Evolutionary conservation across 257 asterid species (phyloP).

Genomic region (Verbascum thapsus): DNA sequence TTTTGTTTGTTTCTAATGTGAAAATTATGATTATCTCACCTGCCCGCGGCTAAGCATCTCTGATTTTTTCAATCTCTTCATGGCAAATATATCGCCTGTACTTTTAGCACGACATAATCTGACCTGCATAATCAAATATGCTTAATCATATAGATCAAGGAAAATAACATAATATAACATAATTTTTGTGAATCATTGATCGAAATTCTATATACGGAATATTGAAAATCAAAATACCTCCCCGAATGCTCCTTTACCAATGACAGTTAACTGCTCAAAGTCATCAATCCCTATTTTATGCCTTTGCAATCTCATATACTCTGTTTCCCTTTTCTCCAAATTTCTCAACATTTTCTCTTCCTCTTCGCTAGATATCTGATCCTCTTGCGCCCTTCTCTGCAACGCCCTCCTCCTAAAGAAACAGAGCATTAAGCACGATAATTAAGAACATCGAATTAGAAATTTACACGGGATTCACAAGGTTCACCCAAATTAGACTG

Average conservation of each 20-base stretch:
- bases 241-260: conserved; percentile 96
- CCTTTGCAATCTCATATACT: conserved; percentile 96
- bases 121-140: conserved; percentile 56
- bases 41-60: conserved; percentile 99
- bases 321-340: conserved; percentile 91
- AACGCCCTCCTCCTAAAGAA: conserved; percentile 74
- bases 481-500: neutral
- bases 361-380: conserved; percentile 78
- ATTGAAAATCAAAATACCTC: conserved; percentile 49
- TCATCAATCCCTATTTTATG: conserved; percentile 98
- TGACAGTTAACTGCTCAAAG: conserved; percentile 82
- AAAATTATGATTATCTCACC: conserved; percentile 45
- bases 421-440: neutral
- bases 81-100: conserved; percentile 91
- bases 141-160: conserved; percentile 20
- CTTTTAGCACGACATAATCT: conserved; percentile 84
- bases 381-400: conserved; percentile 90
- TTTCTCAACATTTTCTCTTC: conserved; percentile 86
- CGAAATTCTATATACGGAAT: neutral
- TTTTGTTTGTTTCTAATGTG: neutral
- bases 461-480: neutral
- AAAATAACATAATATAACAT: neutral
- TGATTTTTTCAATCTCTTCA: conserved; percentile 92
- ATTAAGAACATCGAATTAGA: neutral
- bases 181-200: neutral